phyloP scores from a whole-genome alignment of 108 stramenopile genomes.

The Aurantiochytrium sp. region DNA sequence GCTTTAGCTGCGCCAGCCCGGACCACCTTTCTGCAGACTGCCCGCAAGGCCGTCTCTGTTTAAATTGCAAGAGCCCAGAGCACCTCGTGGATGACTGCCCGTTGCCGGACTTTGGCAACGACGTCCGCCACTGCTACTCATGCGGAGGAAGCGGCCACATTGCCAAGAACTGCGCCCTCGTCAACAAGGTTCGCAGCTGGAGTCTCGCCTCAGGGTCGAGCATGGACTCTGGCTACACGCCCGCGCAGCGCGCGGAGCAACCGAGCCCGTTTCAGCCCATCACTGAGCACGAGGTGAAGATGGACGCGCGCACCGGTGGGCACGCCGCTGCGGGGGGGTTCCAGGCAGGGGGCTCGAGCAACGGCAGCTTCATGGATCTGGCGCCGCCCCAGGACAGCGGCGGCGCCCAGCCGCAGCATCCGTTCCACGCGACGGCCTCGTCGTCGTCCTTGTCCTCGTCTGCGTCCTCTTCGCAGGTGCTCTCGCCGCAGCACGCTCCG shows the following conservation, averaged over 20 bases:
- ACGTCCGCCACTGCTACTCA: not conserved
- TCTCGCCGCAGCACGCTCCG: no score
- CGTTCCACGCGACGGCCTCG: no score
- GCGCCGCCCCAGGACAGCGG: no score
- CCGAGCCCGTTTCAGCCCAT: slow-evolving; percentile 27
- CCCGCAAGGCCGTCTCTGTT: not conserved
- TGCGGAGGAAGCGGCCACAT: not conserved
- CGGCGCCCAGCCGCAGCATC: no score
- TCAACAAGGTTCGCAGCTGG: not conserved
- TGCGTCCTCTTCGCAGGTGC: no score
- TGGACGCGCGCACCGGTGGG: not conserved
- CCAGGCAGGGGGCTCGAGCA: no score
- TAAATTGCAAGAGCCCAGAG: not conserved
- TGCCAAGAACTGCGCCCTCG: not conserved
- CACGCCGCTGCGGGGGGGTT: no score
- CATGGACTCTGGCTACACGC: not conserved
- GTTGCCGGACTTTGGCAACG: not conserved
- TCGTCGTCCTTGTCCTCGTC: no score
- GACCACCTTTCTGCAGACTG: not conserved
- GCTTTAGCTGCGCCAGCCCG: slow-evolving; percentile 7
- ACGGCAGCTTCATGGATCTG: no score
- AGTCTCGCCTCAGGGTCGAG: not conserved
- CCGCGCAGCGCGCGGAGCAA: not conserved
- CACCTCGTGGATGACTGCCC: not conserved
- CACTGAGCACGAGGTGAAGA: not conserved